These are phyloP conservation scores for Starmerella kuoi DNA, from an alignment of 805 yeast species.

Conservation along the genomic window DNA sequence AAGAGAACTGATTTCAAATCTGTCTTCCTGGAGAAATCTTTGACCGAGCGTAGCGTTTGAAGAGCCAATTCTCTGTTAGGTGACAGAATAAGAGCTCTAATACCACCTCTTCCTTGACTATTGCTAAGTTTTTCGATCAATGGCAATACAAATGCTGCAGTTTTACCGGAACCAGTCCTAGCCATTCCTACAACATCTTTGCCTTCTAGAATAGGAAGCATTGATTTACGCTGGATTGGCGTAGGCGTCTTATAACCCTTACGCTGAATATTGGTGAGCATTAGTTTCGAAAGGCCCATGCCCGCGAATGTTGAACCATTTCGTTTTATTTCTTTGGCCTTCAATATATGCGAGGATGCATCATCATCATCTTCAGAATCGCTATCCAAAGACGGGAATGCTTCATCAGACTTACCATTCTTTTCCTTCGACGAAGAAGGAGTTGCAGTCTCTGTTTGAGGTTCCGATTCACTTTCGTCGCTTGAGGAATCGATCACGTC, in stretches of 20 bases:
- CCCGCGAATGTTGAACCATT: constrained; percentile 68
- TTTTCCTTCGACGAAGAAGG: too few relatives aligned
- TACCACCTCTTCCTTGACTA: constrained; percentile 43
- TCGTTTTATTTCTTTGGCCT: constrained; percentile 23
- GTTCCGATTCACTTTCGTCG: not conserved
- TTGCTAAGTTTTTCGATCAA: constrained; percentile 44
- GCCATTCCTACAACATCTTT: constrained; percentile 99
- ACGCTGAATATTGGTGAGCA: constrained; percentile 56
- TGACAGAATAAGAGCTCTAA: constrained; percentile 75
- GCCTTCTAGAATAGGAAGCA: constrained; percentile 74
- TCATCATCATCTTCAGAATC: constrained; percentile 27
- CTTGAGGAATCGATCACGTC: constrained; percentile 13
- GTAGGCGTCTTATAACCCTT: constrained; percentile 94
- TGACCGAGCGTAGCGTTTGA: constrained; percentile 80
- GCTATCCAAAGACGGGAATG: constrained; percentile 35
- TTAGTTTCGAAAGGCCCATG: constrained; percentile 68
- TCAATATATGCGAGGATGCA: constrained; percentile 24
- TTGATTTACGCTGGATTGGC: constrained; percentile 92
- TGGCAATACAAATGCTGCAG: constrained; percentile 92
- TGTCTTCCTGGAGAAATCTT: constrained; percentile 75
- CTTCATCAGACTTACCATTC: too few relatives aligned
- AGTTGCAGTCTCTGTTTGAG: too few relatives aligned
- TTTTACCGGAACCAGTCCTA: constrained; percentile 96
- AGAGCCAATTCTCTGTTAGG: constrained; percentile 95
- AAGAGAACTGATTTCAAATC: constrained; percentile 68